Conservation (phyloP, 2,329 filamentous ascomycete species). For the Xylariaceae sp. region DNA sequence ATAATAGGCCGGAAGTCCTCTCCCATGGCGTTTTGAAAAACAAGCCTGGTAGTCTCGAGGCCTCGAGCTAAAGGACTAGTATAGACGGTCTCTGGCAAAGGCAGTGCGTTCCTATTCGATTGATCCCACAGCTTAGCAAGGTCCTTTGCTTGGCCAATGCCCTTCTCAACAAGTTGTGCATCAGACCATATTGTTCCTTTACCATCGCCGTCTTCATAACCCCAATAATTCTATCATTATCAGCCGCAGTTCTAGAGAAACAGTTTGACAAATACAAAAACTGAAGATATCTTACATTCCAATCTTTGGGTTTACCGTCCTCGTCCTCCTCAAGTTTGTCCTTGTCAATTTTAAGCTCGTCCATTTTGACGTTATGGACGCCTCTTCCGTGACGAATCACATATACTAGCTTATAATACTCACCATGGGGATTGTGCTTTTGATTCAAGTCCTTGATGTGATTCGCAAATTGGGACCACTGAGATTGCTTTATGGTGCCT, state of each 20-base stretch:
- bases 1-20: constrained; percentile 14
- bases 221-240: constrained; percentile 15
- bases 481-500: not conserved
- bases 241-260: not conserved
- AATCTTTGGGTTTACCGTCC: constrained; percentile 2
- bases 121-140: constrained; percentile 13
- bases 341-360: constrained; percentile 7
- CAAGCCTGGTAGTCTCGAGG: constrained; percentile 21
- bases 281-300: constrained; percentile 4
- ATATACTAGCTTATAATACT: constrained; percentile 19
- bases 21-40: constrained; percentile 1
- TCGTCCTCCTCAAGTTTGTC: constrained; percentile 1
- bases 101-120: constrained; percentile 7
- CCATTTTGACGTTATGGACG: constrained; percentile 21
- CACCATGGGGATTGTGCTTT: not conserved
- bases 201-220: constrained; percentile 17
- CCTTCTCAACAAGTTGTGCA: constrained; percentile 14
- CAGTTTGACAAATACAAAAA: not conserved
- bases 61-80: constrained; percentile 22
- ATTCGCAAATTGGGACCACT: constrained; percentile 12
- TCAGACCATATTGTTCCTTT: constrained; percentile 14
- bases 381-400: constrained; percentile 20
- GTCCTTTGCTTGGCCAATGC: constrained; percentile 7
- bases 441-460: constrained; percentile 12
- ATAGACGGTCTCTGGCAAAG: constrained; percentile 17